Evolutionary conservation across 345 rosid genomes (phyloP).

Genomic region (Theobroma cacao): DNA sequence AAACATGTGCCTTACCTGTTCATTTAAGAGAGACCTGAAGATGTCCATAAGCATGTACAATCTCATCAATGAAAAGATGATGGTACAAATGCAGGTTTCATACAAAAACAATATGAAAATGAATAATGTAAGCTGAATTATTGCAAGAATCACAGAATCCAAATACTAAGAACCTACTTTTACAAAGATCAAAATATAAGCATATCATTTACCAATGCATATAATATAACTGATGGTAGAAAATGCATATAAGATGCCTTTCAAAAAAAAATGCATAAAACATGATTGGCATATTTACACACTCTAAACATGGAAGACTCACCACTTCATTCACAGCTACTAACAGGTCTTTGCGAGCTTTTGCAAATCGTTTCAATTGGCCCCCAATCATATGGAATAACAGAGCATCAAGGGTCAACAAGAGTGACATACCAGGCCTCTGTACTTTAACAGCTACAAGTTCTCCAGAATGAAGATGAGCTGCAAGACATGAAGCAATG

Average conservation of each 20-base stretch:
- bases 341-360: constrained; percentile 84
- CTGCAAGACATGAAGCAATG: constrained; percentile 66
- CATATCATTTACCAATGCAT: neutral
- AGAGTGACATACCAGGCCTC: constrained; percentile 85
- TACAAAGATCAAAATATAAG: neutral
- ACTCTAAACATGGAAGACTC: constrained; percentile 28
- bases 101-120: neutral
- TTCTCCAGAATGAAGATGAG: constrained; percentile 95
- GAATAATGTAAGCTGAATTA: neutral
- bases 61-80: constrained; percentile 18
- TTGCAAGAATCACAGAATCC: neutral
- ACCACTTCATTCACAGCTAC: constrained; percentile 96
- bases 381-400: constrained; percentile 91
- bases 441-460: constrained; percentile 97
- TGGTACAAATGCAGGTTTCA: constrained; percentile 7
- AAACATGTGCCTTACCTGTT: constrained; percentile 99
- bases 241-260: no score
- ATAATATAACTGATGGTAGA: neutral
- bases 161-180: neutral
- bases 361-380: constrained; percentile 89
- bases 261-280: neutral
- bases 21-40: constrained; percentile 53
- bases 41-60: constrained; percentile 37
- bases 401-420: constrained; percentile 90
- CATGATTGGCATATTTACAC: neutral